A percentile compares a stretch with the other conserved stretches of the same genome.
Conservation (phyloP, 176 grass and related monocot genomes). For the Neostapfia colusana region DNA sequence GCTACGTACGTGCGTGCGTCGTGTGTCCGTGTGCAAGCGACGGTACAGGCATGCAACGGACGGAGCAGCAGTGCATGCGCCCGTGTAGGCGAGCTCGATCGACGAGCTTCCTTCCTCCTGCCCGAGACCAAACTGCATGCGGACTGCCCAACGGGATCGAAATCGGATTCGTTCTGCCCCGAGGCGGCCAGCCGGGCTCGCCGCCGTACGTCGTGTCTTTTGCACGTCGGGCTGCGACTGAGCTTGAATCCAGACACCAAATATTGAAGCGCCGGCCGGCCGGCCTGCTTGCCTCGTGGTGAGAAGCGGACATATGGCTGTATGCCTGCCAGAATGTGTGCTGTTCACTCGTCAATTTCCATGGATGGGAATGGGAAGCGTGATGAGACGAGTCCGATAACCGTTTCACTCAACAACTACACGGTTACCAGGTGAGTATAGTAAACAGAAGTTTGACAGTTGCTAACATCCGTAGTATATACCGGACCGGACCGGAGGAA, state of each 20-base stretch:
- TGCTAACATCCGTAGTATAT: not conserved
- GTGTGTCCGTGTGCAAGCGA: not conserved
- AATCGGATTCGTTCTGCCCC: constrained; percentile 28
- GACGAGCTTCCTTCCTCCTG: constrained; percentile 22
- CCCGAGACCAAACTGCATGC: constrained; percentile 17
- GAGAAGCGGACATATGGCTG: not conserved
- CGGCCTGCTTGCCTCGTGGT: no score
- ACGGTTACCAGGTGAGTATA: no score
- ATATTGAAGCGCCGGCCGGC: not conserved
- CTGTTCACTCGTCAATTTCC: not conserved
- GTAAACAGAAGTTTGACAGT: not conserved
- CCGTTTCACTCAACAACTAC: not conserved
- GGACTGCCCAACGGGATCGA: not conserved
- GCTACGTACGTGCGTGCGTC: no score
- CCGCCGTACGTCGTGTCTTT: not conserved
- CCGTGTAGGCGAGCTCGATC: no score
- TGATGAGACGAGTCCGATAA: not conserved
- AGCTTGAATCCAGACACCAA: not conserved
- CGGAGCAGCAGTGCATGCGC: not conserved
- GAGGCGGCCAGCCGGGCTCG: not conserved
- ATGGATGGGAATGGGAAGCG: not conserved
- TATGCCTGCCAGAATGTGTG: not conserved
- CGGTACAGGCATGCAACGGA: not conserved
- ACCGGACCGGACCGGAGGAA: constrained; percentile 15
- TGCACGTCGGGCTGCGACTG: not conserved